phyloP scores from a whole-genome alignment of 345 rosid genomes.

The Ceriops zippeliana region DNA sequence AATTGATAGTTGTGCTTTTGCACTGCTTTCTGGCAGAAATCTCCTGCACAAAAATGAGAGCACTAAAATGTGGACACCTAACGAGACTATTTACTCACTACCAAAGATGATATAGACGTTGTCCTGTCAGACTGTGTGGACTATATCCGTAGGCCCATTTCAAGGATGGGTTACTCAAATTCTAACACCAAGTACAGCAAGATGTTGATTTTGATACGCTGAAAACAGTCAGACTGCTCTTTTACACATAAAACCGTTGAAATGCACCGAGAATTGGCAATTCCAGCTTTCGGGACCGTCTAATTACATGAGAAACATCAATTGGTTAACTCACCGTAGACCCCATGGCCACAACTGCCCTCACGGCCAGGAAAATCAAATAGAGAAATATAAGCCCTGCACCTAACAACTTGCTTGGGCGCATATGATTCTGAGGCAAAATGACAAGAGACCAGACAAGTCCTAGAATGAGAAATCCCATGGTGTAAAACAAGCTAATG shows the following conservation, averaged over 20 bases:
- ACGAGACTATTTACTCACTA: not conserved
- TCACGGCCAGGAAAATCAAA: constrained; percentile 31
- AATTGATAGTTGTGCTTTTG: too few species aligned
- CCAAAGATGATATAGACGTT: not conserved
- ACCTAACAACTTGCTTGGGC: constrained; percentile 56
- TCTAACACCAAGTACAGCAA: not conserved
- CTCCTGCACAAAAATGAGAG: too few species aligned
- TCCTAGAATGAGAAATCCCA: constrained; percentile 62
- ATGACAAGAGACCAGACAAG: constrained; percentile 59
- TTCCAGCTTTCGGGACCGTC: not conserved
- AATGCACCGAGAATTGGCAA: not conserved
- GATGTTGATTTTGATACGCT: not conserved
- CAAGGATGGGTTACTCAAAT: not conserved
- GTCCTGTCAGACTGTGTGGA: not conserved
- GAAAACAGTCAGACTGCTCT: not conserved
- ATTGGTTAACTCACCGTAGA: not conserved
- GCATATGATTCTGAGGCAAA: constrained; percentile 65
- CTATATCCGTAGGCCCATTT: not conserved
- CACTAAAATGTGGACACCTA: not conserved
- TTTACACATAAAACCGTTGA: not conserved
- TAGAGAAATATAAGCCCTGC: constrained; percentile 46
- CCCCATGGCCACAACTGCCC: constrained; percentile 34
- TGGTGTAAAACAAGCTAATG: constrained; percentile 58
- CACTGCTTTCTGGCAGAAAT: too few species aligned
- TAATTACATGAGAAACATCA: not conserved